Evolutionary conservation across 2,329 filamentous ascomycete species (phyloP).

Genomic region (Aspergillus sp.): DNA sequence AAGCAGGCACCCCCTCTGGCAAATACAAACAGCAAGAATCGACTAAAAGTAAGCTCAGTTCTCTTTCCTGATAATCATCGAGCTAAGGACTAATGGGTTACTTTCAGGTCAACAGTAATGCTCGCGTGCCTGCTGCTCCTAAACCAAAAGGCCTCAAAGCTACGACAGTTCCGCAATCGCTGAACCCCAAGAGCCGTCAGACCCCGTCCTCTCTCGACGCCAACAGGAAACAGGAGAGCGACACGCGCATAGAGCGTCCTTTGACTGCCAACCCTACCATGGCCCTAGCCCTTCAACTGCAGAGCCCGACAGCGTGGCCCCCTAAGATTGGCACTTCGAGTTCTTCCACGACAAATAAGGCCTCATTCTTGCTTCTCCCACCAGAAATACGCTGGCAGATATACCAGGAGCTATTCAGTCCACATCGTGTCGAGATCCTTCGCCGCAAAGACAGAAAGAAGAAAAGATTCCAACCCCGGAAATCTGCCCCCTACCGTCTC

Average conservation of each 20-base stretch:
- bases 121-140: too few relatives aligned
- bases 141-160: too few relatives aligned
- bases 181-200: too few relatives aligned
- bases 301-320: too few relatives aligned
- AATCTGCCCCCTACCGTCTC: slow-evolving; percentile 59
- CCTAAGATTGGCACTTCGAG: too few relatives aligned
- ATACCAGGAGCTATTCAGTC: slow-evolving; percentile 62
- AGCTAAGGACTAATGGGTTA: background rate
- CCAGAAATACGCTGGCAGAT: slow-evolving; percentile 69
- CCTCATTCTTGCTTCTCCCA: slow-evolving; percentile 63
- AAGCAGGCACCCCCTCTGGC: background rate
- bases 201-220: too few relatives aligned
- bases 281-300: too few relatives aligned
- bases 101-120: background rate
- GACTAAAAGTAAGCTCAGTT: background rate
- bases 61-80: background rate
- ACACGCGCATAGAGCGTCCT: too few relatives aligned
- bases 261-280: too few relatives aligned
- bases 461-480: slow-evolving; percentile 47
- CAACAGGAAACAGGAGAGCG: too few relatives aligned
- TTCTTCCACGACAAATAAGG: background rate
- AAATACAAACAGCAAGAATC: background rate
- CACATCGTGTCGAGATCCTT: slow-evolving; percentile 19
- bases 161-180: too few relatives aligned
- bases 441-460: slow-evolving; percentile 38